A percentile compares a stretch with the other conserved stretches of the same genome.
Evolutionary conservation across 805 yeast genomes (phyloP).

Genomic region (Candida argentea): DNA sequence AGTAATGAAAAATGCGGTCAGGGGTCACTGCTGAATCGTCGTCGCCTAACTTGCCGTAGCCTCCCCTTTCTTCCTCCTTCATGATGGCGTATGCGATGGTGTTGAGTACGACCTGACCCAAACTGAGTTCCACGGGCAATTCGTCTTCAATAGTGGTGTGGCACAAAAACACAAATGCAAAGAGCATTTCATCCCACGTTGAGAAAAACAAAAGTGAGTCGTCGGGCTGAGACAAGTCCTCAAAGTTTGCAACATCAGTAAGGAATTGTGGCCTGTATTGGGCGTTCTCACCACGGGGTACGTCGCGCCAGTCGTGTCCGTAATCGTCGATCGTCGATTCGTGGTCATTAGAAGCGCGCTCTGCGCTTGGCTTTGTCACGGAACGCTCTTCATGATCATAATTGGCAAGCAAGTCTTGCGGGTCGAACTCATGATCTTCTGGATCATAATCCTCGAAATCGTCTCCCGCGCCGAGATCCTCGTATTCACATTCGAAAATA

Average conservation of each 20-base stretch:
- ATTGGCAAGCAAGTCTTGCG: constrained; percentile 8
- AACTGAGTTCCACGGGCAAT: constrained; percentile 9
- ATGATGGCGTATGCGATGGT: constrained; percentile 47
- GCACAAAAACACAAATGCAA: constrained; percentile 15
- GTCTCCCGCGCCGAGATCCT: constrained; percentile 14
- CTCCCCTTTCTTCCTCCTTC: constrained; percentile 22
- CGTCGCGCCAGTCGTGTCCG: constrained; percentile 67
- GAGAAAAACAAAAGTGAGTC: constrained; percentile 20
- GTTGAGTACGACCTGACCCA: constrained; percentile 33
- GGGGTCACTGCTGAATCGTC: constrained; percentile 24
- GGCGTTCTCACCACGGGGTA: constrained; percentile 50
- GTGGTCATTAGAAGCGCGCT: constrained; percentile 22
- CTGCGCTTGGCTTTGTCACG: constrained; percentile 12
- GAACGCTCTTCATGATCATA: constrained; percentile 4
- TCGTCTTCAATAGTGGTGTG: constrained; percentile 18
- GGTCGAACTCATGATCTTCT: constrained; percentile 3
- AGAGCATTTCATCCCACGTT: constrained; percentile 14
- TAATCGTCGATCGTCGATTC: constrained; percentile 49
- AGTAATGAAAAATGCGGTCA: constrained; percentile 39
- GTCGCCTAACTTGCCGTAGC: not conserved
- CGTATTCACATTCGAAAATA: constrained; percentile 48
- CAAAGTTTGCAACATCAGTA: constrained; percentile 8
- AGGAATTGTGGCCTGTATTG: constrained; percentile 12
- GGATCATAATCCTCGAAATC: constrained; percentile 8
- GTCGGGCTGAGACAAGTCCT: constrained; percentile 6